Evolutionary conservation across 2,329 filamentous ascomycete species (phyloP).

Genomic region (Colletotrichum zoysiae): DNA sequence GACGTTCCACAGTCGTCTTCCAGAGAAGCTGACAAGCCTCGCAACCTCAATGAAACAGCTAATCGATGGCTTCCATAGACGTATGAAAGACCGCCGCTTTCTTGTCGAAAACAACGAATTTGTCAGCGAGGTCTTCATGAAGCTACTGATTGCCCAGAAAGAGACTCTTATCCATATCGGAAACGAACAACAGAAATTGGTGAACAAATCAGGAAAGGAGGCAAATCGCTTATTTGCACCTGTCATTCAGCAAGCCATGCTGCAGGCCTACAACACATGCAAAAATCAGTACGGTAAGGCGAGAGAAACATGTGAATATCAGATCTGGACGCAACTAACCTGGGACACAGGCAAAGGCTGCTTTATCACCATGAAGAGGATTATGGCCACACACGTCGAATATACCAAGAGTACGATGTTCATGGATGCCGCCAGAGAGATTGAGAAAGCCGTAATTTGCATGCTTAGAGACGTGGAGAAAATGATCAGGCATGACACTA

Average conservation of each 20-base stretch:
- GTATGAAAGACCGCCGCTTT: conserved; percentile 17
- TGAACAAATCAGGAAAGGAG: conserved; percentile 40
- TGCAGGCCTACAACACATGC: conserved; percentile 5
- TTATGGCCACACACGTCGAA: conserved; percentile 43
- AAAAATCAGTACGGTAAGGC: not conserved
- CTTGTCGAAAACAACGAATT: conserved; percentile 16
- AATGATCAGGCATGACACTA: not conserved
- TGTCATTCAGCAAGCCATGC: not conserved
- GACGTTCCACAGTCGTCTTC: conserved; percentile 45
- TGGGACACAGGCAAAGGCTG: conserved; percentile 40
- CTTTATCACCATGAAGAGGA: conserved; percentile 43
- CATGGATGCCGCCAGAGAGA: conserved; percentile 15
- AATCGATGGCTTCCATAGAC: conserved; percentile 16
- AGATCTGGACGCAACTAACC: not conserved
- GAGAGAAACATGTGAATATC: too few species aligned
- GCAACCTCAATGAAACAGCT: not conserved
- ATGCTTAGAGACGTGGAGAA: conserved; percentile 1
- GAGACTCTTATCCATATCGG: not conserved
- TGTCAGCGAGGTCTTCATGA: not conserved
- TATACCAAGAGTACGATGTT: conserved; percentile 43
- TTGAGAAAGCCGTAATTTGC: conserved; percentile 30
- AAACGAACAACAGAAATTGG: not conserved
- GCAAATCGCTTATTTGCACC: conserved; percentile 41
- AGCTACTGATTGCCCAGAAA: conserved; percentile 5
- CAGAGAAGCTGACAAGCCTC: conserved; percentile 1